Evolutionary conservation across 1,139 yeast species (phyloP).

Genomic region (Yamadazyma buinensis): DNA sequence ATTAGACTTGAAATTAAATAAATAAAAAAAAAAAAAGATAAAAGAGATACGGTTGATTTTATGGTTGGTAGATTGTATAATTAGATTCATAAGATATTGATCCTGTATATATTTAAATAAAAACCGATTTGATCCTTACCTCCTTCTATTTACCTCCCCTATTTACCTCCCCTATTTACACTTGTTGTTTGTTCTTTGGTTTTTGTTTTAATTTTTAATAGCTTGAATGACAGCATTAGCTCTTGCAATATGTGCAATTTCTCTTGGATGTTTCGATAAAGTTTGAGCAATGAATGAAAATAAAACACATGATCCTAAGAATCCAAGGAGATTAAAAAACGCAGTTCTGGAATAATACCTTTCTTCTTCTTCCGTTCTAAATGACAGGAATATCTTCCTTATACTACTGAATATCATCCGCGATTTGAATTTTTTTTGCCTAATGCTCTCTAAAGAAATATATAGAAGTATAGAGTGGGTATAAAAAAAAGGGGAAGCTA

Average conservation of each 20-base stretch:
- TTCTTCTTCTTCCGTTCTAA: slow-evolving; percentile 84
- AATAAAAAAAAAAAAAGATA: too few species aligned
- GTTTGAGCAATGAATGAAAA: slow-evolving; percentile 80
- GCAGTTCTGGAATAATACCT: slow-evolving; percentile 72
- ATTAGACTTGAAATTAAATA: too few species aligned
- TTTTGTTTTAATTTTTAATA: slow-evolving; percentile 15
- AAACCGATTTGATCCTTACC: too few species aligned
- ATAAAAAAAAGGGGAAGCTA: slow-evolving; percentile 18
- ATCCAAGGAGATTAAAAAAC: slow-evolving; percentile 77
- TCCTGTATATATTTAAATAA: slow-evolving; percentile 2
- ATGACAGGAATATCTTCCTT: slow-evolving; percentile 74
- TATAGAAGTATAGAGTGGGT: too few species aligned
- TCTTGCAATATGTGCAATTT: slow-evolving; percentile 30
- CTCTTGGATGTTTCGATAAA: slow-evolving; percentile 38
- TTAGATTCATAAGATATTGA: not conserved
- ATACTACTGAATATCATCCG: slow-evolving; percentile 60
- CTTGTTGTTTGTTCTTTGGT: too few species aligned
- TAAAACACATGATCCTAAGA: slow-evolving; percentile 73
- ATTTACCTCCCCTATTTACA: too few species aligned
- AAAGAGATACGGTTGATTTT: not conserved
- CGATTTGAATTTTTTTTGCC: not conserved
- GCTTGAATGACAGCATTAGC: slow-evolving; percentile 26
- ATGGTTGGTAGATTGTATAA: slow-evolving; percentile 2
- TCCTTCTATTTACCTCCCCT: too few species aligned
- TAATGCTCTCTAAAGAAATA: slow-evolving; percentile 9